Conservation (phyloP, 1,284 basidiomycete species). For the Ceratobasidium papillatum region DNA sequence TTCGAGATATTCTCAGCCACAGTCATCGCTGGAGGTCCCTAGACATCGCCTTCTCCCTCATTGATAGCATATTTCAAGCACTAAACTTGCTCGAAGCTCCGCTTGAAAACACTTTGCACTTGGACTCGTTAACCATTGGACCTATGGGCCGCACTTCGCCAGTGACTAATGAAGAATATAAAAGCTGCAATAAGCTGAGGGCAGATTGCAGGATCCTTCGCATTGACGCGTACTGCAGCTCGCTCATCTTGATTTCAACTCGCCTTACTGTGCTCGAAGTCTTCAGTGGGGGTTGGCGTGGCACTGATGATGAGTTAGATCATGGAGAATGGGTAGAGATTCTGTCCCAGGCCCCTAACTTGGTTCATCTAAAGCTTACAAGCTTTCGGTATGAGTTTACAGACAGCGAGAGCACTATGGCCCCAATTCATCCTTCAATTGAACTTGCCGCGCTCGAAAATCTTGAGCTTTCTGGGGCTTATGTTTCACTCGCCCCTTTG, state of each 20-base stretch:
- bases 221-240: background rate
- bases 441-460: background rate
- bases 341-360: constrained; percentile 1
- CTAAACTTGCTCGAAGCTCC: background rate
- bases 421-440: background rate
- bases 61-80: background rate
- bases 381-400: background rate
- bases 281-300: background rate
- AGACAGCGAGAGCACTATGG: background rate
- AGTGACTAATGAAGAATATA: background rate
- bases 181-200: background rate
- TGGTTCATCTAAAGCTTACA: background rate
- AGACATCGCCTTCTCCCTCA: background rate
- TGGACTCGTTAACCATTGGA: background rate
- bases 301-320: background rate
- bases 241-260: background rate
- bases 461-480: background rate
- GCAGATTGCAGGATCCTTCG: background rate
- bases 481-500: background rate
- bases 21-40: constrained; percentile 7
- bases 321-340: background rate
- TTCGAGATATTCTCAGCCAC: background rate
- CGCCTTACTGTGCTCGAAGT: constrained; percentile 12
- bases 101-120: background rate
- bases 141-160: background rate